Base-by-base conservation (phyloP, 208 protist genomes). In the Porcisia deanei region DNA sequence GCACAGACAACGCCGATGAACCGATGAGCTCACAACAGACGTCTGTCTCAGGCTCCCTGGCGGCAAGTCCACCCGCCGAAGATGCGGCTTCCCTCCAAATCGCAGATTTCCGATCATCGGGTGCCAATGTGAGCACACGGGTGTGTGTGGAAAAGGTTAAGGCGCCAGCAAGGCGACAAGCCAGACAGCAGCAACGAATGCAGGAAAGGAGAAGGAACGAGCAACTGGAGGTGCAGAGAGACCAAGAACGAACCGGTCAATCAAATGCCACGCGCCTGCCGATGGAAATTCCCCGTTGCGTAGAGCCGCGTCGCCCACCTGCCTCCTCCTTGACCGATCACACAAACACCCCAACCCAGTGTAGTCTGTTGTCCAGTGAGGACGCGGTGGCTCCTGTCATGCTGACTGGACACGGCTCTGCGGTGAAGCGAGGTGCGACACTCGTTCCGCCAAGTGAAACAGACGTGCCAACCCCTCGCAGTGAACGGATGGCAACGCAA, bases 291-390 rank as follows among this genome's bases (percentile, higher is more conserved):
- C 0, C 20, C 16, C 18, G 22, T 2, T 47, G 20, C 41, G 39
- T 12, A 18, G n/a, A 67, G 41, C 41, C 37, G 18, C 41, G 9
- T 47, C 2, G 41, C 47, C 7, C 22, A 8, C 63, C 41, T 12
- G 22, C 9, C 20, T 25, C 30, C 66, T 6, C 66, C 6, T 12
- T 30, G 25, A 43, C n/a, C 30, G 14, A 43, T 57, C 47, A 30
- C 66, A 41, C 18, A 5, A 22, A 39, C 66, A 25, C 49, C 30
- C 30, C 66, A 16, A 41, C 30, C 20, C 66, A 71, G 66, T 71
- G 66, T 30, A 6, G 54, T 57, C 47, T 71, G 66, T 41, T 71
- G 30, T 16, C 47, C 25, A 57, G 45, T 71, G 66, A 71, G 2
- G 3, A 7, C 25, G 20, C 30, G 25, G 47, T 12, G 66, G n/a